These are phyloP conservation scores for Phaeosphaeriaceae sp. DNA, from an alignment of 2,329 filamentous ascomycete species.

Conservation along the genomic window DNA sequence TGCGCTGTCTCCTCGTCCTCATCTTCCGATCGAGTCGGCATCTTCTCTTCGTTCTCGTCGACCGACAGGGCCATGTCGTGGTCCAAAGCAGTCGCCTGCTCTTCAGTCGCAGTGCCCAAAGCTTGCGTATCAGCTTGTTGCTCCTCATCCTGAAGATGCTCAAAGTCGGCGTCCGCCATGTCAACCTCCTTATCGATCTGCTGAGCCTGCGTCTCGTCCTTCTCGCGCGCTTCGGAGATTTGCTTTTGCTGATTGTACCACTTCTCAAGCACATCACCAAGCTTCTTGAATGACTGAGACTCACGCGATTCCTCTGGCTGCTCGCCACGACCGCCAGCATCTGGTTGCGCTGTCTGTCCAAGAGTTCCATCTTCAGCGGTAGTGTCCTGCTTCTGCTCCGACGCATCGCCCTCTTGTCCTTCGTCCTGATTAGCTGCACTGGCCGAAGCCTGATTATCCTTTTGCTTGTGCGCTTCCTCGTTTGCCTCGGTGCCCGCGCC, in stretches of 20 bases:
- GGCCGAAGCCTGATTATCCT: slow-evolving; percentile 67
- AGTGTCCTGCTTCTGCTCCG: slow-evolving; percentile 69
- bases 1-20: slow-evolving; percentile 36
- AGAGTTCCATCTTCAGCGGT: slow-evolving; percentile 69
- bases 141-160: slow-evolving; percentile 88
- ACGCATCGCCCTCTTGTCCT: slow-evolving; percentile 71
- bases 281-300: slow-evolving; percentile 85
- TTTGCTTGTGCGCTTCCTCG: slow-evolving; percentile 60
- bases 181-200: slow-evolving; percentile 67
- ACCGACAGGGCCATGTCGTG: slow-evolving; percentile 86
- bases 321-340: slow-evolving; percentile 47
- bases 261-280: slow-evolving; percentile 89
- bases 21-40: slow-evolving; percentile 44
- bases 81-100: slow-evolving; percentile 85
- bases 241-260: slow-evolving; percentile 91
- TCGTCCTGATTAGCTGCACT: slow-evolving; percentile 68
- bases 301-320: slow-evolving; percentile 52
- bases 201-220: slow-evolving; percentile 61
- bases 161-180: slow-evolving; percentile 83
- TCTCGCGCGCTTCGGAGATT: slow-evolving; percentile 63
- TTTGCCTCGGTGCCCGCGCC: slow-evolving; percentile 72
- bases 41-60: slow-evolving; percentile 57
- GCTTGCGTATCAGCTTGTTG: slow-evolving; percentile 87
- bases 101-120: slow-evolving; percentile 84
- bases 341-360: slow-evolving; percentile 43